Evolutionary conservation across 768 basidiomycete species (phyloP).

Genomic region (Phlebiopsis gigantea): DNA sequence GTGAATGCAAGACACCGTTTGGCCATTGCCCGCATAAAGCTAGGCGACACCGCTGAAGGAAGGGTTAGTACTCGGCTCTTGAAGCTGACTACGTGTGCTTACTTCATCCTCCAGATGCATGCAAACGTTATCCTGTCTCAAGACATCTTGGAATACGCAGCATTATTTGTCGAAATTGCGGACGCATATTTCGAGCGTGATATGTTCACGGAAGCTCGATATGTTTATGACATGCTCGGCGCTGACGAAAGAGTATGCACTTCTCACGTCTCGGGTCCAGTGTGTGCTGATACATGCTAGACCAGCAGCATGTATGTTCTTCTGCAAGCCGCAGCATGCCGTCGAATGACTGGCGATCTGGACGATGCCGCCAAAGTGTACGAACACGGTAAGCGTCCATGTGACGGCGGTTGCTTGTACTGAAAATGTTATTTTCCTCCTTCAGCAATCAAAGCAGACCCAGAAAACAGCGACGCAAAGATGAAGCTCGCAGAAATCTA

Average conservation of each 20-base stretch:
- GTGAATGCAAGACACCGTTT: constrained; percentile 79
- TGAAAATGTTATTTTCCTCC: not conserved
- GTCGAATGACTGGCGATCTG: constrained; percentile 69
- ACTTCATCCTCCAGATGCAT: constrained; percentile 52
- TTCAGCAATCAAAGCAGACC: constrained; percentile 69
- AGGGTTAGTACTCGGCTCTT: constrained; percentile 45
- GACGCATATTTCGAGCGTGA: constrained; percentile 77
- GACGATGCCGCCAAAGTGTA: constrained; percentile 80
- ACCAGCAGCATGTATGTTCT: constrained; percentile 70
- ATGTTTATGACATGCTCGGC: constrained; percentile 76
- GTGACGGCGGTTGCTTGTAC: not conserved
- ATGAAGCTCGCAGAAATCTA: constrained; percentile 89
- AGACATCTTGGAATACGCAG: constrained; percentile 72
- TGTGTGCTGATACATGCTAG: constrained; percentile 30
- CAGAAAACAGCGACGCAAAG: constrained; percentile 74
- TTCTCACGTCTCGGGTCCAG: not conserved
- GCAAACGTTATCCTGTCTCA: constrained; percentile 64
- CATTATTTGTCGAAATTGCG: constrained; percentile 78
- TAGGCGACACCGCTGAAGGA: constrained; percentile 77
- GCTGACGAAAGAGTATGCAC: constrained; percentile 58
- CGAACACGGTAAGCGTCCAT: constrained; percentile 55
- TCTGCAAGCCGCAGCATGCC: constrained; percentile 76
- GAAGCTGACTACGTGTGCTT: not conserved
- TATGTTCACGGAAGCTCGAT: constrained; percentile 72
- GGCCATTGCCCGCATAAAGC: constrained; percentile 74